phyloP scores from a whole-genome alignment of 1,139 yeast species.

The Sugiyamaella xylanicola region DNA sequence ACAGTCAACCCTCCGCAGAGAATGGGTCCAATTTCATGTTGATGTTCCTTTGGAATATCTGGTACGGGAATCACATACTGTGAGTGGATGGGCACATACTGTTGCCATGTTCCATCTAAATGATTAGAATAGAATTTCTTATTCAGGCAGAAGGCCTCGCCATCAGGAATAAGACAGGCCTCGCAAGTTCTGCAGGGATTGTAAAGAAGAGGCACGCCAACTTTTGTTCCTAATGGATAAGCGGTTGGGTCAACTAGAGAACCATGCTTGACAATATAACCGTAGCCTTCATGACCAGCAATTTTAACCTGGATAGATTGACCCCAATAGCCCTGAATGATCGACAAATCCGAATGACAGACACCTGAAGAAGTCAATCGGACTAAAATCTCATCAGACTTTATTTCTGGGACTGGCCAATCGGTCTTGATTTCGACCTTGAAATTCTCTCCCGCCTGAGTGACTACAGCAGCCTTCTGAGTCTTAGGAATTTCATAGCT shows the following conservation, averaged over 20 bases:
- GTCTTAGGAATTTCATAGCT: slow-evolving; percentile 27
- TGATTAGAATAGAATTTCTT: slow-evolving; percentile 55
- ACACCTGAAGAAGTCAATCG: slow-evolving; percentile 41
- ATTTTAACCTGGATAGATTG: slow-evolving; percentile 14
- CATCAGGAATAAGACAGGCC: slow-evolving; percentile 28
- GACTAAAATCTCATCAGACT: slow-evolving; percentile 37
- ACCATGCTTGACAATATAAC: slow-evolving; percentile 34
- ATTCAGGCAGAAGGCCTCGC: slow-evolving; percentile 29
- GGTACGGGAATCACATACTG: slow-evolving; percentile 77
- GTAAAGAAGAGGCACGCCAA: slow-evolving; percentile 33
- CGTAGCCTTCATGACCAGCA: slow-evolving; percentile 38
- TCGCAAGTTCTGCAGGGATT: slow-evolving; percentile 33
- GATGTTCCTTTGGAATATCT: slow-evolving; percentile 58
- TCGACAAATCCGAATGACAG: slow-evolving; percentile 45
- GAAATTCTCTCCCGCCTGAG: slow-evolving; percentile 29
- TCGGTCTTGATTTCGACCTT: slow-evolving; percentile 29
- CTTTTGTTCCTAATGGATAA: slow-evolving; percentile 31
- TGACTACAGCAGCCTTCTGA: slow-evolving; percentile 36
- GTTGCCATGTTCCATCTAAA: slow-evolving; percentile 76
- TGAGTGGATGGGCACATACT: slow-evolving; percentile 75
- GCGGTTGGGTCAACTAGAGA: slow-evolving; percentile 26
- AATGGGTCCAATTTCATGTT: slow-evolving; percentile 64
- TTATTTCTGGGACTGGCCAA: slow-evolving; percentile 38
- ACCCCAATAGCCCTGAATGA: slow-evolving; percentile 33
- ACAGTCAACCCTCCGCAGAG: slow-evolving; percentile 77